Conservation (phyloP, 148 eudicot genomes). For the Limonium bicolor region DNA sequence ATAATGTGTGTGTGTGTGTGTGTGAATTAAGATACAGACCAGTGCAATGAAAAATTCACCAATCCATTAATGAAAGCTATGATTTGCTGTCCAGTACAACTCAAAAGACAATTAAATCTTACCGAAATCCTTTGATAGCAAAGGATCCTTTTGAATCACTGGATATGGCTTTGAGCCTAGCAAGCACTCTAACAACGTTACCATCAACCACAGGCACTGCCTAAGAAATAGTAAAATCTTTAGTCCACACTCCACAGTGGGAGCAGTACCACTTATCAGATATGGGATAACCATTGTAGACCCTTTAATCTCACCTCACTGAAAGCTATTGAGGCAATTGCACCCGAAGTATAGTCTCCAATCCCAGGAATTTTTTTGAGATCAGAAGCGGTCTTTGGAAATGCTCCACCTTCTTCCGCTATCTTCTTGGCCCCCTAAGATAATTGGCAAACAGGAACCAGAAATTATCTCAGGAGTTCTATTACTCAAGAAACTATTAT, state of each 20-base stretch:
- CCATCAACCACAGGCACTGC: constrained; percentile 95
- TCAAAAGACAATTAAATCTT: constrained; percentile 9
- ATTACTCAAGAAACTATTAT: not conserved
- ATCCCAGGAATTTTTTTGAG: constrained; percentile 69
- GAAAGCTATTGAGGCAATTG: constrained; percentile 91
- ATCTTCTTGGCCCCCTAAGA: constrained; percentile 76
- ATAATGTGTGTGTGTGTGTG: too few species aligned
- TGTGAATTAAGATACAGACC: too few species aligned
- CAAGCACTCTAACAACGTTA: constrained; percentile 82
- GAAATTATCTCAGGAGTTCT: not conserved
- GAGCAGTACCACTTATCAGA: too few species aligned
- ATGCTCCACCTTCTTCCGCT: constrained; percentile 46
- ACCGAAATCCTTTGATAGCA: constrained; percentile 70
- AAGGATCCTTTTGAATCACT: constrained; percentile 58
- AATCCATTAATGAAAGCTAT: too few species aligned
- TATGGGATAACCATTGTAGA: too few species aligned
- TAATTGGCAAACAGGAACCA: constrained; percentile 7
- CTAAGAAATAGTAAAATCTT: constrained; percentile 34
- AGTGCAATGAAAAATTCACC: too few species aligned
- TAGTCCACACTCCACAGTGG: too few species aligned
- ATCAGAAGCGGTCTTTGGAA: constrained; percentile 54
- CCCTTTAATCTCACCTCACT: constrained; percentile 35
- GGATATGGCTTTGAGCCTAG: constrained; percentile 77
- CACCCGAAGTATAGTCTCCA: constrained; percentile 93
- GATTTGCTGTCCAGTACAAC: too few species aligned